Percentiles rank a stretch among this genome's conserved stretches.
Evolutionary conservation across 441 rosid genomes (phyloP).

Genomic region (Cnidoscolus chayamansa): DNA sequence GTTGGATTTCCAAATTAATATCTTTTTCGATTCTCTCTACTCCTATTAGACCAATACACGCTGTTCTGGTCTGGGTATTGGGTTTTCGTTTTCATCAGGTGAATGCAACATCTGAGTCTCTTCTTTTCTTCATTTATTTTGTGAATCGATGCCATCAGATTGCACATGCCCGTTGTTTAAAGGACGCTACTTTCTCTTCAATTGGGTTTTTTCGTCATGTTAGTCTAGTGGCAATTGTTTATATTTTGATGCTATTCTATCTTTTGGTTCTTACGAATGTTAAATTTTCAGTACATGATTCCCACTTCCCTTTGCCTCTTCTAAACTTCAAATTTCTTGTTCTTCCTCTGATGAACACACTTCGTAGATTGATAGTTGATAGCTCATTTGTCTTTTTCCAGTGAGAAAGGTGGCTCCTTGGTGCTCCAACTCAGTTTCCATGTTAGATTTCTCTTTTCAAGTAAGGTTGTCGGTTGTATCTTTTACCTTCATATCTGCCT

Average conservation of each 20-base stretch:
- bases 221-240: background rate
- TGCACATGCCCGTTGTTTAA: background rate
- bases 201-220: background rate
- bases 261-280: background rate
- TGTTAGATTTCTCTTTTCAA: constrained; percentile 17
- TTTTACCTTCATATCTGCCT: background rate
- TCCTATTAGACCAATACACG: too few species aligned
- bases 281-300: background rate
- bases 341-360: background rate
- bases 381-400: background rate
- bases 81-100: constrained; percentile 8
- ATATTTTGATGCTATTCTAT: background rate
- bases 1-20: too few species aligned
- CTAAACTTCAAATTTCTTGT: background rate
- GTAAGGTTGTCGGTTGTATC: constrained; percentile 8
- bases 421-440: background rate
- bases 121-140: background rate
- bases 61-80: background rate
- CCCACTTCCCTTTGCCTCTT: background rate
- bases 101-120: background rate
- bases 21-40: too few species aligned
- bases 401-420: background rate
- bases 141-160: background rate
- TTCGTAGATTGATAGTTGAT: background rate
- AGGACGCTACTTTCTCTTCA: background rate